phyloP scores from a whole-genome alignment of 495 filamentous ascomycete species.

The Aspergillus leporis region DNA sequence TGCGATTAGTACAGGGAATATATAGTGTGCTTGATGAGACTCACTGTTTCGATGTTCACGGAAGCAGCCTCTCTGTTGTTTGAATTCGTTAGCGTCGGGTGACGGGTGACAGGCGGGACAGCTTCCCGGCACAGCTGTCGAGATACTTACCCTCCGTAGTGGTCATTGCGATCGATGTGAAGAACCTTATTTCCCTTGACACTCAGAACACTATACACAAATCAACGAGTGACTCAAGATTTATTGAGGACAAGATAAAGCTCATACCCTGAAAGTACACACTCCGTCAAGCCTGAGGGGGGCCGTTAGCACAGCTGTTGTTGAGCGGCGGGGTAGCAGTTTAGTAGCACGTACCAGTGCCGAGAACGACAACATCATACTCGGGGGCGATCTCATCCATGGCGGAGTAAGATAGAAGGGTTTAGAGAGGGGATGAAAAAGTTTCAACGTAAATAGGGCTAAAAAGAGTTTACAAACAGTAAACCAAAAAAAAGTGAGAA shows the following conservation, averaged over 20 bases:
- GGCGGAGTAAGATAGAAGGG: conserved; percentile 29
- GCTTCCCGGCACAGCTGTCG: conserved; percentile 19
- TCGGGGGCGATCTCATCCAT: conserved; percentile 97
- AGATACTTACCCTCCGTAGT: conserved; percentile 88
- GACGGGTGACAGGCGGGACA: conserved; percentile 23
- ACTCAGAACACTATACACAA: conserved; percentile 73
- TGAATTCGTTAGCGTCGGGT: conserved; percentile 26
- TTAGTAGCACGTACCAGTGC: conserved; percentile 68
- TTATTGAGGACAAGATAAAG: background rate
- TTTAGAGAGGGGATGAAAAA: conserved; percentile 20
- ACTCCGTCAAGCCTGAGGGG: conserved; percentile 86
- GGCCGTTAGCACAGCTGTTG: conserved; percentile 34
- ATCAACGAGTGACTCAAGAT: conserved; percentile 3
- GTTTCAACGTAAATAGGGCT: conserved; percentile 5
- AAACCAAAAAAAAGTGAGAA: conserved; percentile 8
- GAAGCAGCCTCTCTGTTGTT: conserved; percentile 84
- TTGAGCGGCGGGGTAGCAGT: conserved; percentile 43
- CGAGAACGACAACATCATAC: conserved; percentile 98
- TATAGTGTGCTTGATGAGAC: conserved; percentile 21
- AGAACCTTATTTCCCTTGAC: conserved; percentile 99
- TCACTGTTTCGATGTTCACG: conserved; percentile 88
- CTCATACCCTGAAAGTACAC: conserved; percentile 92
- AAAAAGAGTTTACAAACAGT: conserved; percentile 6
- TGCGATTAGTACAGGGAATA: conserved; percentile 12
- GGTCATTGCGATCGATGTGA: conserved; percentile 98